A percentile compares a stretch with the other conserved stretches of the same genome.
These are phyloP conservation scores for Agapanthus africanus DNA, from an alignment of 106 monocot genomes.

Conservation along the genomic window DNA sequence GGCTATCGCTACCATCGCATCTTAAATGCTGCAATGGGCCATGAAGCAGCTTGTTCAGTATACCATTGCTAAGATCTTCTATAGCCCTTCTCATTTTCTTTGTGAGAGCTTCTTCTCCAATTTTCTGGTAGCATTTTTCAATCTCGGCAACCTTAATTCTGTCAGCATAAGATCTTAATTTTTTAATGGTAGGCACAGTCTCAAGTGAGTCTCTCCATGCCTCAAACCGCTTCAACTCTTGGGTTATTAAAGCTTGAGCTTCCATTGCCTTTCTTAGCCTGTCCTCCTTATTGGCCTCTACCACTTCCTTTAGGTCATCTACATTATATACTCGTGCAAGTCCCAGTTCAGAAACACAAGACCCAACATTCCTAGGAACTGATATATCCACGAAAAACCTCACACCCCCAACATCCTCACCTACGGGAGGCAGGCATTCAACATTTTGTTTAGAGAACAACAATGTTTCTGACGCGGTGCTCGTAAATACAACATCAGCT, in stretches of 20 bases:
- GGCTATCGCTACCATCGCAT: conserved; percentile 74
- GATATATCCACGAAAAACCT: conserved; percentile 87
- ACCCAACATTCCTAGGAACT: conserved; percentile 84
- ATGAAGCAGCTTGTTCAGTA: conserved; percentile 92
- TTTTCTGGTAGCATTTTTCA: conserved; percentile 79
- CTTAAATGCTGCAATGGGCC: conserved; percentile 94
- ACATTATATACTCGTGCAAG: conserved; percentile 64
- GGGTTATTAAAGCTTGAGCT: conserved; percentile 61
- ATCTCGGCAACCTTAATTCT: conserved; percentile 68
- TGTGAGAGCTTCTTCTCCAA: conserved; percentile 60
- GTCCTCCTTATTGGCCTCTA: conserved; percentile 96
- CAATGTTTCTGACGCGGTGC: conserved; percentile 85
- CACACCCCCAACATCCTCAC: conserved; percentile 34
- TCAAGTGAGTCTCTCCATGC: conserved; percentile 94
- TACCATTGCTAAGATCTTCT: conserved; percentile 71
- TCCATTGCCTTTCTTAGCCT: conserved; percentile 84
- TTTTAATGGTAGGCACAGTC: conserved; percentile 97
- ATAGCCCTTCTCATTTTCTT: conserved; percentile 77
- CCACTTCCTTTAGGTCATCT: conserved; percentile 92
- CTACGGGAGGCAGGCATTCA: conserved; percentile 50
- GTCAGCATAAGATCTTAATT: conserved; percentile 80
- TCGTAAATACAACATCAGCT: conserved; percentile 91
- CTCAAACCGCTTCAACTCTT: conserved; percentile 75
- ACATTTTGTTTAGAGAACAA: conserved; percentile 76
- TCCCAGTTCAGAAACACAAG: conserved; percentile 48